A percentile compares a stretch with the other conserved stretches of the same genome.
Evolutionary conservation across 2,329 filamentous ascomycete genomes (phyloP).

Genomic region (Penicillium thymicola): DNA sequence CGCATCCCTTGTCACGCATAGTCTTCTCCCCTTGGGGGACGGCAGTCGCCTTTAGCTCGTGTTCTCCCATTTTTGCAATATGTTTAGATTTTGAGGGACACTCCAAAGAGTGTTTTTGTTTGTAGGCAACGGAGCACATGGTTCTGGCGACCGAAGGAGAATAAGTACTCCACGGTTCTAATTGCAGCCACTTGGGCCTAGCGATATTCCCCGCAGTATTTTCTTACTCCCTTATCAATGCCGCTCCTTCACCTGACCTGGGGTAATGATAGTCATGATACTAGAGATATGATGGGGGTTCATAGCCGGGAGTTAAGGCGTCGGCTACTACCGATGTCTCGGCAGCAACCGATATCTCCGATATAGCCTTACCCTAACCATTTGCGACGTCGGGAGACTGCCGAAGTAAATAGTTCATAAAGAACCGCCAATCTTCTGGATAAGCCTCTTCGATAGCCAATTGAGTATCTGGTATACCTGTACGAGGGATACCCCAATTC

Average conservation of each 20-base stretch:
- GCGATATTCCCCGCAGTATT: background rate
- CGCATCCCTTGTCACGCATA: background rate
- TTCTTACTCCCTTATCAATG: background rate
- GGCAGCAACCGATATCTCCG: background rate
- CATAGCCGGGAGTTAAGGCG: background rate
- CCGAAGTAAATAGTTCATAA: background rate
- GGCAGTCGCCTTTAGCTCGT: background rate
- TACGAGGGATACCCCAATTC: background rate
- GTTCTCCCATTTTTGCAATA: background rate
- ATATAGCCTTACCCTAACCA: background rate
- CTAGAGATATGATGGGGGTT: background rate
- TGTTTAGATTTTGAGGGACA: background rate
- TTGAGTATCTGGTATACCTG: background rate
- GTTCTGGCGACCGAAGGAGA: background rate
- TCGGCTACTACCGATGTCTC: background rate
- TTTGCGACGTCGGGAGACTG: background rate
- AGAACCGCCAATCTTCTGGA: background rate
- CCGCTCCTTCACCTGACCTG: background rate
- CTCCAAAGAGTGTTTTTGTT: background rate
- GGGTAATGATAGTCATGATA: background rate
- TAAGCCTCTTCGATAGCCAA: background rate
- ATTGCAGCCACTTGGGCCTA: background rate
- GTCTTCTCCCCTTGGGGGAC: background rate
- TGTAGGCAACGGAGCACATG: background rate
- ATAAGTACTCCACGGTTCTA: background rate